Percentiles rank a stretch among this genome's conserved stretches.
Evolutionary conservation across 208 protist species (phyloP).

Genomic region (Blechomonas ayalai): DNA sequence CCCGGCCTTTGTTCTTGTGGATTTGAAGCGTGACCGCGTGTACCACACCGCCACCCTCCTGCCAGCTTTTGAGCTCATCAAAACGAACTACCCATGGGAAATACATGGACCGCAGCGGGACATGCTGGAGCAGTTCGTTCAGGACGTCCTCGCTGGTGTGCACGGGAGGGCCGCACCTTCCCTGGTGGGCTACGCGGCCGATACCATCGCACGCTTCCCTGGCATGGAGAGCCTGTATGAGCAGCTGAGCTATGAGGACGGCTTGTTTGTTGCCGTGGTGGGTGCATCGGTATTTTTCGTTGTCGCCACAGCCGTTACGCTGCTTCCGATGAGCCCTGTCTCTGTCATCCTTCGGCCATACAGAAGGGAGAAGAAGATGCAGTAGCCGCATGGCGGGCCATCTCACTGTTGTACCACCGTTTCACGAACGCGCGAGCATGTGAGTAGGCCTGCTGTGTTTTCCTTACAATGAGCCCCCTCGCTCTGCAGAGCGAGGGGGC

Average conservation of each 20-base stretch:
- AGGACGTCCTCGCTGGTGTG: constrained; percentile 36
- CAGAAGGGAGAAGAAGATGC: too few species aligned
- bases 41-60: constrained; percentile 51
- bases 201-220: constrained; percentile 44
- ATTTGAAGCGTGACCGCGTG: constrained; percentile 57
- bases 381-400: too few species aligned
- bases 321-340: too few species aligned
- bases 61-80: constrained; percentile 59
- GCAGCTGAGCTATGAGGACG: constrained; percentile 60
- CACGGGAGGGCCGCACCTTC: constrained; percentile 56
- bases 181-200: constrained; percentile 36
- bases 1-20: constrained; percentile 72
- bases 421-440: too few species aligned
- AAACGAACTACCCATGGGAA: constrained; percentile 49
- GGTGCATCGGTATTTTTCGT: constrained; percentile 48
- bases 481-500: too few species aligned
- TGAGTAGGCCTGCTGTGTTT: too few species aligned
- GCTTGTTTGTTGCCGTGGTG: constrained; percentile 47
- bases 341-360: too few species aligned
- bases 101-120: constrained; percentile 48
- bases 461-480: too few species aligned
- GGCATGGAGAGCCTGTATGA: constrained; percentile 38
- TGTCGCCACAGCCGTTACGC: constrained; percentile 17
- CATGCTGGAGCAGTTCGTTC: constrained; percentile 45
- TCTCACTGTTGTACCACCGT: too few species aligned